A percentile compares a stretch with the other conserved stretches of the same genome.
Evolutionary conservation across 83 land plant genomes (phyloP).

Genomic region (Diphasiastrum complanatum): DNA sequence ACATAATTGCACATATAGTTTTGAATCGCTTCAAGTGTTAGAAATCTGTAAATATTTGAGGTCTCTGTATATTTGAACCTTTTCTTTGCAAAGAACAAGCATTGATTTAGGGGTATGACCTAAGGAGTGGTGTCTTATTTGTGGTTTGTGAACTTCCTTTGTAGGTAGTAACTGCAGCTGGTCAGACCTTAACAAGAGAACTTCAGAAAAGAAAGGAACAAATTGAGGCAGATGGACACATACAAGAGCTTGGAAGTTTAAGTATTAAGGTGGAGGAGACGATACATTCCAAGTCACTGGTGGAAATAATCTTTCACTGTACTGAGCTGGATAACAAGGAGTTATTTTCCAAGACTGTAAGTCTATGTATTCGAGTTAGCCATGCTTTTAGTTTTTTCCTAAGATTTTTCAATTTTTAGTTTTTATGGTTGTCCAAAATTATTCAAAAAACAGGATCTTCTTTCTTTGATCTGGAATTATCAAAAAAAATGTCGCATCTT

Average conservation of each 20-base stretch:
- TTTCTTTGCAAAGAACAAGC: not conserved
- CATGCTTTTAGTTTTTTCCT: not conserved
- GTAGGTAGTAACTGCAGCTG: conserved; percentile 59
- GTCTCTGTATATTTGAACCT: too few relatives aligned
- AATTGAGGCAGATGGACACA: conserved; percentile 9
- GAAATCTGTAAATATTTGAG: too few relatives aligned
- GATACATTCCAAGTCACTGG: conserved; percentile 44
- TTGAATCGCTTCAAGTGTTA: too few relatives aligned
- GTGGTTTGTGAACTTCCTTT: conserved; percentile 4
- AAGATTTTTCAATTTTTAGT: not conserved
- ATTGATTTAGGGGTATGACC: not conserved
- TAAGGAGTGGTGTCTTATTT: not conserved
- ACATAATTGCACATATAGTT: too few relatives aligned
- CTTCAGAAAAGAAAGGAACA: conserved; percentile 28
- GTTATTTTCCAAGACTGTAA: conserved; percentile 79
- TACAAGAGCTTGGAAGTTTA: conserved; percentile 40
- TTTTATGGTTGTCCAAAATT: not conserved
- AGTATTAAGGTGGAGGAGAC: conserved; percentile 63
- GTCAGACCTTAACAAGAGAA: conserved; percentile 39
- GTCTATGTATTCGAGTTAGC: conserved; percentile 7
- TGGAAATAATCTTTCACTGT: conserved; percentile 52
- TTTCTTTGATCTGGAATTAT: not conserved
- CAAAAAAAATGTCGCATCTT: not conserved
- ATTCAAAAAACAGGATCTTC: not conserved
- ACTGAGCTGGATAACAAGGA: conserved; percentile 71